Percentiles rank a stretch among this genome's conserved stretches.
Conservation (phyloP, 2,329 filamentous ascomycete genomes). For the Zasmidium cellare region DNA sequence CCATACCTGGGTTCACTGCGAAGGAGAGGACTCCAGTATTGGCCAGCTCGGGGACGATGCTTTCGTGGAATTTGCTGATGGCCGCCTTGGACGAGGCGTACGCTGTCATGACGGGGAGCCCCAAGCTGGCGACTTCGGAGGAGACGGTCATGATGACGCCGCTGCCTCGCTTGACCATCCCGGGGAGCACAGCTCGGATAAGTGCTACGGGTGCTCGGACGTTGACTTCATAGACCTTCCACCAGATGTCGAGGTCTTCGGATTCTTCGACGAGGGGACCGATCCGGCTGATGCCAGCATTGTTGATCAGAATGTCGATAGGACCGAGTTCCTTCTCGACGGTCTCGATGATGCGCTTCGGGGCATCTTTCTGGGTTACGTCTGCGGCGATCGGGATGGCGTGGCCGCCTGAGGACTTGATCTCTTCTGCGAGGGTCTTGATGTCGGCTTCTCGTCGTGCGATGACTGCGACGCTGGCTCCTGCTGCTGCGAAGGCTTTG, state of each 20-base stretch:
- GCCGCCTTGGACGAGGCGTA: constrained; percentile 28
- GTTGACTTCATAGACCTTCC: constrained; percentile 28
- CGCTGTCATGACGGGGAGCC: constrained; percentile 24
- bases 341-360: constrained; percentile 7
- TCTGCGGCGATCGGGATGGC: constrained; percentile 12
- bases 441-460: constrained; percentile 17
- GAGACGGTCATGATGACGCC: constrained; percentile 21
- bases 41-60: constrained; percentile 19
- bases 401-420: constrained; percentile 9
- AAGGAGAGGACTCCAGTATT: constrained; percentile 21
- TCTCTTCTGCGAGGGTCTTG: constrained; percentile 10
- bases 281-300: constrained; percentile 20
- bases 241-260: constrained; percentile 24
- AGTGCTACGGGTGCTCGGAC: constrained; percentile 24
- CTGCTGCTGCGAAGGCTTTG: constrained; percentile 16
- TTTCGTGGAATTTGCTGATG: constrained; percentile 28
- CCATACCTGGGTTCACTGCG: constrained; percentile 22
- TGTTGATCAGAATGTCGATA: constrained; percentile 12
- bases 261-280: constrained; percentile 10
- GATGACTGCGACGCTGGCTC: constrained; percentile 15
- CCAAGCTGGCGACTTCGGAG: constrained; percentile 16
- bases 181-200: constrained; percentile 25
- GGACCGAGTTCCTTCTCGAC: constrained; percentile 14
- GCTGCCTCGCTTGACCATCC: constrained; percentile 21
- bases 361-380: constrained; percentile 7